These are phyloP conservation scores for Linnemannia hyalina DNA, from an alignment of 192 early-diverging fungal genomes.

Conservation along the genomic window DNA sequence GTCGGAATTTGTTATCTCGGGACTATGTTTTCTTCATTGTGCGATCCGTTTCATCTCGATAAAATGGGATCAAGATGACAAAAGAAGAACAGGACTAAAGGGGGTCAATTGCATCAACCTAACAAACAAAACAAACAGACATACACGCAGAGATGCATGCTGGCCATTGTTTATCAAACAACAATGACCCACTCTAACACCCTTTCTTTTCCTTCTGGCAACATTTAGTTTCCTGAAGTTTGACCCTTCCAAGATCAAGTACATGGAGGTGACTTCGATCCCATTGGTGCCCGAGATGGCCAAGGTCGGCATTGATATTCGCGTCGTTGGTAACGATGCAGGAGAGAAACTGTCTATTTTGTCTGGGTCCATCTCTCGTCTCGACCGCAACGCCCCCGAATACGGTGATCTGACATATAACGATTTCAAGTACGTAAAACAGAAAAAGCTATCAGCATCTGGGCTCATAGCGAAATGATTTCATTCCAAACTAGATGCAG, in stretches of 20 bases:
- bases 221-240: slow-evolving; percentile 62
- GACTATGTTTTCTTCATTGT: not conserved
- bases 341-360: slow-evolving; percentile 87
- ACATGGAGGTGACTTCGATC: slow-evolving; percentile 79
- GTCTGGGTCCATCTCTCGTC: slow-evolving; percentile 83
- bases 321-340: slow-evolving; percentile 86
- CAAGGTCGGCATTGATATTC: slow-evolving; percentile 84
- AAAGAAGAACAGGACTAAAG: not conserved
- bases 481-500: not conserved
- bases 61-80: not conserved
- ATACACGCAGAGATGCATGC: not conserved
- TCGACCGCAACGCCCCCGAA: slow-evolving; percentile 86
- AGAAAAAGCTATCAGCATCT: not conserved
- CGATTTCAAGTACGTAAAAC: slow-evolving; percentile 66
- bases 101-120: not conserved
- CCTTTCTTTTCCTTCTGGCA: not conserved
- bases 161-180: not conserved
- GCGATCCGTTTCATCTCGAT: not conserved
- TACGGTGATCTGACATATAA: slow-evolving; percentile 84
- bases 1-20: not conserved
- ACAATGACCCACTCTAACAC: not conserved
- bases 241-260: slow-evolving; percentile 78
- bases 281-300: slow-evolving; percentile 75
- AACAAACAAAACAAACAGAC: not conserved
- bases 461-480: not conserved